Conservation (phyloP, 164 flowering plant species). For the Kalanchoe fedtschenkoi region DNA sequence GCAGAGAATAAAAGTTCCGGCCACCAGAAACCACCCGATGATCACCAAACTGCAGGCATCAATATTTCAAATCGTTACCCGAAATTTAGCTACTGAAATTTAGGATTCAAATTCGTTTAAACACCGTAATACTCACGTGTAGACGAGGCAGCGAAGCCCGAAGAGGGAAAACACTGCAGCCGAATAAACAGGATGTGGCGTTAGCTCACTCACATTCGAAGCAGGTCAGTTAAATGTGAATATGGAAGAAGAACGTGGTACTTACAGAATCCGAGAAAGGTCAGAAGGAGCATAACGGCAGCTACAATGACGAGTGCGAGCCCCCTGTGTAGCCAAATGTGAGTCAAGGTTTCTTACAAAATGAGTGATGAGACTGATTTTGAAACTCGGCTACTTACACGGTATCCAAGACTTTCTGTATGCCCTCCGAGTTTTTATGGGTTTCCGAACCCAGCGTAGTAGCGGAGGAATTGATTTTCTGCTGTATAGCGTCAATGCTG, state of each 20-base stretch:
- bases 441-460: conserved; percentile 10
- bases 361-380: too few species aligned
- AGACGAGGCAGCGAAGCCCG: conserved; percentile 10
- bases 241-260: not conserved
- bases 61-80: not conserved
- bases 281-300: conserved; percentile 22
- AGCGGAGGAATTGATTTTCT: conserved; percentile 11
- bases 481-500: conserved; percentile 13
- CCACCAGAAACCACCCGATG: conserved; percentile 56
- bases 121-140: not conserved
- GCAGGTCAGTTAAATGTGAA: not conserved
- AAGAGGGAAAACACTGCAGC: conserved; percentile 22
- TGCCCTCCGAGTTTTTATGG: conserved; percentile 4
- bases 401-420: conserved; percentile 11
- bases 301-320: conserved; percentile 16
- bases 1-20: conserved; percentile 51
- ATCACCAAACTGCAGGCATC: conserved; percentile 40
- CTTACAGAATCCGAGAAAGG: conserved; percentile 36
- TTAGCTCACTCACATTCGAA: not conserved
- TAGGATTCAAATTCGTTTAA: not conserved
- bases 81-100: not conserved
- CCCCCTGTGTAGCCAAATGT: conserved; percentile 17
- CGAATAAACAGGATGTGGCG: not conserved
- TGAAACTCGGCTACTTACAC: conserved; percentile 13
- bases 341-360: not conserved